Evolutionary conservation across 2,329 filamentous ascomycete species (phyloP).

Genomic region (Alternaria incomplexa): DNA sequence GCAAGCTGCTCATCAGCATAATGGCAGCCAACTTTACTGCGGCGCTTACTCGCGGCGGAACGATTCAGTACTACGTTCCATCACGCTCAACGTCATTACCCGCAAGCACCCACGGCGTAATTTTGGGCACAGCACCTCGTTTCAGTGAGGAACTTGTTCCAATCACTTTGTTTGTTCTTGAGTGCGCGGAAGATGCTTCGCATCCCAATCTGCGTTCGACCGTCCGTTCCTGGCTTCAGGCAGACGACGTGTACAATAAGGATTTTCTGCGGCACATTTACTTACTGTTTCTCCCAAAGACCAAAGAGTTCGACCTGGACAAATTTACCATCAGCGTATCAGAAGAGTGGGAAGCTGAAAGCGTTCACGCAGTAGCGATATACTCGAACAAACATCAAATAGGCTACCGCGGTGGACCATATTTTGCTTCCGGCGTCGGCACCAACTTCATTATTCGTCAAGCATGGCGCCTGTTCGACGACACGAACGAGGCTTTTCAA

Average conservation of each 20-base stretch:
- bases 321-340: not conserved
- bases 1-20: not conserved
- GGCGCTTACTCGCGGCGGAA: not conserved
- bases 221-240: too few species aligned
- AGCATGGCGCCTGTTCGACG: not conserved
- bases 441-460: too few species aligned
- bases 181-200: not conserved
- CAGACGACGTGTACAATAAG: not conserved
- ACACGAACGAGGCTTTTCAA: not conserved
- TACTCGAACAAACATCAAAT: too few species aligned
- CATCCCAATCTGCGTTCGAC: too few species aligned
- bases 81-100: not conserved
- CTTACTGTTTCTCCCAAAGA: not conserved
- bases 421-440: not conserved
- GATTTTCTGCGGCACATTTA: not conserved
- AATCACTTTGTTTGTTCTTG: not conserved
- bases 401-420: not conserved
- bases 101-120: accelerated
- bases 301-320: too few species aligned
- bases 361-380: too few species aligned
- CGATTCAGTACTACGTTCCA: not conserved
- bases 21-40: not conserved
- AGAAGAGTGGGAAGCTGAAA: not conserved
- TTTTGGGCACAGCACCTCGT: not conserved
- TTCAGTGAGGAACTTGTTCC: not conserved